These are phyloP conservation scores for Acanthamoeba pearcei DNA, from an alignment of 208 protist genomes.

Conservation along the genomic window DNA sequence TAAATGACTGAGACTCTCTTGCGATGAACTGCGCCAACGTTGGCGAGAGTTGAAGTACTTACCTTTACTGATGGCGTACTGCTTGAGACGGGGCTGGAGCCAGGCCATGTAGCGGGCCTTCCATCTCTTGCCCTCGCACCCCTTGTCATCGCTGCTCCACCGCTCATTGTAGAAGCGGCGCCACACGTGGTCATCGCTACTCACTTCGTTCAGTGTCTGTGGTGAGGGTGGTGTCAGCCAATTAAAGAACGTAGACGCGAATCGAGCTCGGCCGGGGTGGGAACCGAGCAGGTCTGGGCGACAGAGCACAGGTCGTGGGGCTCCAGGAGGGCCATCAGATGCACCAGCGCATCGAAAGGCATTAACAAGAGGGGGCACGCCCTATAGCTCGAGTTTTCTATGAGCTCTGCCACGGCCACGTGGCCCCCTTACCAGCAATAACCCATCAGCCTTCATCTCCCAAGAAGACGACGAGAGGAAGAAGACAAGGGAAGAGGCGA, in stretches of 20 bases:
- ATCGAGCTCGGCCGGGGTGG: not conserved
- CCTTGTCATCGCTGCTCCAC: not conserved
- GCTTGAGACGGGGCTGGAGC: constrained; percentile 10
- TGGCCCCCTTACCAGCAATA: not conserved
- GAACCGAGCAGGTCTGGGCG: not conserved
- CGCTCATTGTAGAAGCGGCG: not conserved
- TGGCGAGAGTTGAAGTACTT: not conserved
- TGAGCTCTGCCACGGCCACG: not conserved
- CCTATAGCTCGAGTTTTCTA: not conserved
- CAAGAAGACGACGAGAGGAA: not conserved
- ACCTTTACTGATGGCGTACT: not conserved
- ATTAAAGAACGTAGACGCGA: too few species aligned
- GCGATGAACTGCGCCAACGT: too few species aligned
- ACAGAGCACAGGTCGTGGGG: not conserved
- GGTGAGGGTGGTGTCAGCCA: not conserved
- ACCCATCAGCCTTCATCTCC: not conserved
- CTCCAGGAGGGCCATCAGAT: not conserved
- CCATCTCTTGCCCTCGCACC: not conserved
- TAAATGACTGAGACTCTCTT: too few species aligned
- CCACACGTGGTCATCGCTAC: not conserved
- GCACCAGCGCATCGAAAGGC: not conserved
- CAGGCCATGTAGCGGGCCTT: not conserved
- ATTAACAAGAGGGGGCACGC: not conserved
- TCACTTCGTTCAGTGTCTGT: not conserved
- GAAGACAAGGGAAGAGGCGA: not conserved